Base-by-base conservation (phyloP, 257 asterid genomes). In the Petunia axillaris region DNA sequence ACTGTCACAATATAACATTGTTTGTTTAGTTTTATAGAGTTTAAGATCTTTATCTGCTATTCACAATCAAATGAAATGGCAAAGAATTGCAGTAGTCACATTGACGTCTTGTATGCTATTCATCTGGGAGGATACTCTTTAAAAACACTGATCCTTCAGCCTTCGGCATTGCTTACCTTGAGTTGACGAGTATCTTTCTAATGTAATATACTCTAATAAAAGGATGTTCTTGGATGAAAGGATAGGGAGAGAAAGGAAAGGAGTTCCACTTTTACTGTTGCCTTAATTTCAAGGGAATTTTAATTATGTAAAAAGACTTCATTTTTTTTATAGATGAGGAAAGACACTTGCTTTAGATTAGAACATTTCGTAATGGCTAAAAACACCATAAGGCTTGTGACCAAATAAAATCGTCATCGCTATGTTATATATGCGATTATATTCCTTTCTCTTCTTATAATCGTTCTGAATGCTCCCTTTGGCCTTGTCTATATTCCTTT, bases 121-220 rank as follows among this genome's bases (percentile, higher is more conserved):
- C 62, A 73, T 73, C 62, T 73, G 35, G 35, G 36, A 48, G 60
- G 60, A 6, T 38, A 0, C 75, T 67, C 55, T 13, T 65, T 15
- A 43, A 67, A n/a, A 8, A 8, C 11, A 67, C 75, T 67, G 75
- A 8, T 67, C 55, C 41, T 67, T 67, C 8, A 43, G 54, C 15
- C 55, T 41, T 67, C 55, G n/a, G 55, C n/a, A 52, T 67, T 67
- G 75, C 75, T 67, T 7, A 8, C 43, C 54, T 67, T 67, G 39
- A 38, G 14, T 67, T 67, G 8, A 67, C 8, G 36, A 50, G 78
- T 73, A 46, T 70, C 43, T 70, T 38, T 48, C 77, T 70, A 5
- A 46, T 46, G 59, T 46, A 25, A 25, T 25, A 25, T 25, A 25
- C 25, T 25, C 25, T 25, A 25, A 25, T 25, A 70, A 46, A 70